These are phyloP conservation scores for Priceomyces castillae DNA, from an alignment of 805 yeast genomes.

Conservation along the genomic window DNA sequence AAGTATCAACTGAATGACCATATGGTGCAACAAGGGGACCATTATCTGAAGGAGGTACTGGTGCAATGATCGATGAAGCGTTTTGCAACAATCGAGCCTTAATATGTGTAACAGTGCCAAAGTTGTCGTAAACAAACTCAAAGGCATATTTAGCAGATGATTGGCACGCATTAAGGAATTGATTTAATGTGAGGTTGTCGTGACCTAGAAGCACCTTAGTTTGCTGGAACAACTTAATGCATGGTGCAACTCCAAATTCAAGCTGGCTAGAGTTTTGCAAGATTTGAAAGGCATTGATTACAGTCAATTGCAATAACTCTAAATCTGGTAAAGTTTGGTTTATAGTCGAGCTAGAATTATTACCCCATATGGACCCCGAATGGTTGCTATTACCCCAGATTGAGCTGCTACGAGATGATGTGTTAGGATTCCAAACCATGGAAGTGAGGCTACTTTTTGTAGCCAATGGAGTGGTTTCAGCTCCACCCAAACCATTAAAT, in stretches of 20 bases:
- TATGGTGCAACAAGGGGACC: not conserved
- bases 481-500: constrained; percentile 6
- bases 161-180: constrained; percentile 25
- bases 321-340: constrained; percentile 16
- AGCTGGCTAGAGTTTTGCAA: constrained; percentile 36
- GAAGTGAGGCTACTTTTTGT: constrained; percentile 5
- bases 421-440: constrained; percentile 14
- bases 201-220: constrained; percentile 28
- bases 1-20: constrained; percentile 4
- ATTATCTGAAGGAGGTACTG: constrained; percentile 11
- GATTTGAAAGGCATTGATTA: constrained; percentile 37
- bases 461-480: constrained; percentile 3
- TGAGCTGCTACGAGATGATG: constrained; percentile 23
- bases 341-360: constrained; percentile 2
- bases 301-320: constrained; percentile 41
- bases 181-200: constrained; percentile 29
- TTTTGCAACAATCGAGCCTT: constrained; percentile 19
- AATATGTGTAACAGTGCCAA: constrained; percentile 44
- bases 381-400: constrained; percentile 27
- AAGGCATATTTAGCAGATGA: constrained; percentile 32
- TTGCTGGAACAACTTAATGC: constrained; percentile 29
- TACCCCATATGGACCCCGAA: constrained; percentile 9
- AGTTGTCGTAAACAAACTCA: constrained; percentile 45
- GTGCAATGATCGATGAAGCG: constrained; percentile 2
- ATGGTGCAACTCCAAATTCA: constrained; percentile 36